These are phyloP conservation scores for Austropuccinia psidii DNA, from an alignment of 1,284 basidiomycete species.

Conservation along the genomic window DNA sequence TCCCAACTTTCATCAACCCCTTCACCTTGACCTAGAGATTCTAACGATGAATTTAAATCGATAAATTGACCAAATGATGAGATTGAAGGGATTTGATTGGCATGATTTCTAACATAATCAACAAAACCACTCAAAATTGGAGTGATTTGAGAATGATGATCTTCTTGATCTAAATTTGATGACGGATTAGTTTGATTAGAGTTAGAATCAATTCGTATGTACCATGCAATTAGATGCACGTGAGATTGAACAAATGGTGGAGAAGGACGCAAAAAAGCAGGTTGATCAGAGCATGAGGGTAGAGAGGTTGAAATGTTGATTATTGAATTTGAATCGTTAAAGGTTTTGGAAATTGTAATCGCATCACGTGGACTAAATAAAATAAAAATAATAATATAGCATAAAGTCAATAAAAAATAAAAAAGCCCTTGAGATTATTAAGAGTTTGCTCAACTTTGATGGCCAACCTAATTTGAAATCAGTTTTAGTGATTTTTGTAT, in stretches of 20 bases:
- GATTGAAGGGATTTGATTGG: slow-evolving; percentile 65
- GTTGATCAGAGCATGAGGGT: slow-evolving; percentile 82
- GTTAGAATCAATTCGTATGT: slow-evolving; percentile 57
- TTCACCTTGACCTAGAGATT: slow-evolving; percentile 56
- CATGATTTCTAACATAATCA: slow-evolving; percentile 65
- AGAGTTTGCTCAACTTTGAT: slow-evolving; percentile 37
- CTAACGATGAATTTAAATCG: slow-evolving; percentile 65
- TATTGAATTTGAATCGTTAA: slow-evolving; percentile 70
- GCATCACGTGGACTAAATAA: slow-evolving; percentile 69
- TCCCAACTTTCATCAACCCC: slow-evolving; percentile 42
- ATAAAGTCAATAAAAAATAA: no score
- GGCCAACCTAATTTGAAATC: slow-evolving; percentile 37
- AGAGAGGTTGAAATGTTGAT: slow-evolving; percentile 93
- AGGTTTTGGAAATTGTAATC: slow-evolving; percentile 80
- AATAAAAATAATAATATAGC: no score
- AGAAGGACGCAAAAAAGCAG: slow-evolving; percentile 81
- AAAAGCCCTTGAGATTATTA: no score
- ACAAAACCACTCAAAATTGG: slow-evolving; percentile 72
- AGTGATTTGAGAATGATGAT: slow-evolving; percentile 52
- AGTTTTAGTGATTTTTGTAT: slow-evolving; percentile 30
- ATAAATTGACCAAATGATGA: slow-evolving; percentile 73
- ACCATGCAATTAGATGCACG: slow-evolving; percentile 82
- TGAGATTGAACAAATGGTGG: slow-evolving; percentile 91
- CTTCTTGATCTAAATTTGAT: slow-evolving; percentile 44
- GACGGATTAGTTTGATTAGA: slow-evolving; percentile 37